phyloP scores from a whole-genome alignment of 208 protist genomes.

The Phytomonas sp. region DNA sequence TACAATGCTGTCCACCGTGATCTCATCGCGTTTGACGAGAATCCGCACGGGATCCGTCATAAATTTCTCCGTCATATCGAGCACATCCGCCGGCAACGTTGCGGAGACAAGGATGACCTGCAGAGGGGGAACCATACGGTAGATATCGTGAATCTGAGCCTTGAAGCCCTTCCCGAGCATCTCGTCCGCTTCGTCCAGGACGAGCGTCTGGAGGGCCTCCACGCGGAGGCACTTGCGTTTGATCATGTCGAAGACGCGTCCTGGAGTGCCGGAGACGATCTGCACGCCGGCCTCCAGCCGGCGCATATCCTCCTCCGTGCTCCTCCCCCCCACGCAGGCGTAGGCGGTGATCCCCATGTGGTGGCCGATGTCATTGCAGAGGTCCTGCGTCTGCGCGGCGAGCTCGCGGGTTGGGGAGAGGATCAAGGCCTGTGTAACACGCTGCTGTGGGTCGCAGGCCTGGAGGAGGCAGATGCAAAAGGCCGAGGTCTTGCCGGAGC shows the following conservation, averaged over 20 bases:
- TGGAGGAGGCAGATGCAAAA: slow-evolving; percentile 94
- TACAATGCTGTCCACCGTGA: slow-evolving; percentile 97
- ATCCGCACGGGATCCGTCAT: slow-evolving; percentile 98
- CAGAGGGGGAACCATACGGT: slow-evolving; percentile 88
- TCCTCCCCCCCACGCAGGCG: slow-evolving; percentile 88
- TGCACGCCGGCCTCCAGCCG: slow-evolving; percentile 88
- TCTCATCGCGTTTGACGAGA: slow-evolving; percentile 98
- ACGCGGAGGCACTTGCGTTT: slow-evolving; percentile 75
- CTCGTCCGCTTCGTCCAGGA: slow-evolving; percentile 99
- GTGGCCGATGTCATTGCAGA: slow-evolving; percentile 91
- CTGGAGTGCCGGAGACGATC: slow-evolving; percentile 97
- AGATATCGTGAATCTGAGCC: slow-evolving; percentile 98
- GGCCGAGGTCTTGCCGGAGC: slow-evolving; percentile 98
- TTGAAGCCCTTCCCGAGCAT: slow-evolving; percentile 99
- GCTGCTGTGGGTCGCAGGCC: slow-evolving; percentile 58
- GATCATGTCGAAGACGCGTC: slow-evolving; percentile 97
- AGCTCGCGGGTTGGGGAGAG: slow-evolving; percentile 97
- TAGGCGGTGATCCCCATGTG: slow-evolving; percentile 89
- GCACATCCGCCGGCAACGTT: slow-evolving; percentile 84
- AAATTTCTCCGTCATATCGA: slow-evolving; percentile 96
- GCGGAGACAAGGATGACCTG: slow-evolving; percentile 90
- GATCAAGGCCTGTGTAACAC: slow-evolving; percentile 94
- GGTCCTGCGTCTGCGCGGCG: slow-evolving; percentile 94
- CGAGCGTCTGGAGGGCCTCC: slow-evolving; percentile 87
- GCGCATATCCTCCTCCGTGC: slow-evolving; percentile 91